A percentile compares a stretch with the other conserved stretches of the same genome.
Conservation (phyloP, 2,329 filamentous ascomycete genomes). For the Pseudogymnoascus destructans region DNA sequence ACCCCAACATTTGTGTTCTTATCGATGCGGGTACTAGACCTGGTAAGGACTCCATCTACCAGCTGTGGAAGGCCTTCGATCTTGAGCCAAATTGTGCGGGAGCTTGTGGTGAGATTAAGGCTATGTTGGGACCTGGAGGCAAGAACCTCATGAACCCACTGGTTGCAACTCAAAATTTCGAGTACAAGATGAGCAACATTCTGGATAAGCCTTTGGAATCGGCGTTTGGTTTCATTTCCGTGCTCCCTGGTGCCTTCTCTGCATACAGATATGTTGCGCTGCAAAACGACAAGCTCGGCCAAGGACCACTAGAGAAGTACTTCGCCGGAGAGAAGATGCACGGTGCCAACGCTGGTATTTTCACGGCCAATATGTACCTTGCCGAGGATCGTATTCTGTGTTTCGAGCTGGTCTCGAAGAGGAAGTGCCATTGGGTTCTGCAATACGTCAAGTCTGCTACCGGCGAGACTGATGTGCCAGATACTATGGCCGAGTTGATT, state of each 20-base stretch:
- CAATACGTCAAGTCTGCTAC: constrained; percentile 97
- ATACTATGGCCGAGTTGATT: constrained; percentile 87
- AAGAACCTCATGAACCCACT: constrained; percentile 87
- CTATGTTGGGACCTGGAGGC: constrained; percentile 73
- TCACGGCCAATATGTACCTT: constrained; percentile 98
- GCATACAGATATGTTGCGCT: constrained; percentile 90
- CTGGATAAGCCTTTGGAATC: constrained; percentile 95
- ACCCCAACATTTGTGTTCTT: constrained; percentile 93
- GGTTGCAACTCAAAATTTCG: constrained; percentile 94
- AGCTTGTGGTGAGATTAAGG: constrained; percentile 97
- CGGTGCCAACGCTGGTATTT: constrained; percentile 82
- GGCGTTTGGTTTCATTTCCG: constrained; percentile 93
- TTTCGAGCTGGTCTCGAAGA: constrained; percentile 94
- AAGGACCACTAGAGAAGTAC: constrained; percentile 90
- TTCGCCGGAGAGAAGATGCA: constrained; percentile 96
- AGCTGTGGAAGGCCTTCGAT: constrained; percentile 97
- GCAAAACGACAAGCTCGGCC: constrained; percentile 90
- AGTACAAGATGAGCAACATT: constrained; percentile 99
- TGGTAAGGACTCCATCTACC: constrained; percentile 88
- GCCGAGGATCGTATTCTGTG: constrained; percentile 98
- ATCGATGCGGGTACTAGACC: constrained; percentile 94
- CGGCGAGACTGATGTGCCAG: constrained; percentile 93
- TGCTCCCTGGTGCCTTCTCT: constrained; percentile 95
- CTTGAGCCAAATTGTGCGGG: constrained; percentile 95
- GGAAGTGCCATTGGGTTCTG: constrained; percentile 93